Evolutionary conservation across 75 land plant genomes (phyloP), one percentile per base, ranked within the genome.

Genomic region (Pseudotsuga menziesii): DNA sequence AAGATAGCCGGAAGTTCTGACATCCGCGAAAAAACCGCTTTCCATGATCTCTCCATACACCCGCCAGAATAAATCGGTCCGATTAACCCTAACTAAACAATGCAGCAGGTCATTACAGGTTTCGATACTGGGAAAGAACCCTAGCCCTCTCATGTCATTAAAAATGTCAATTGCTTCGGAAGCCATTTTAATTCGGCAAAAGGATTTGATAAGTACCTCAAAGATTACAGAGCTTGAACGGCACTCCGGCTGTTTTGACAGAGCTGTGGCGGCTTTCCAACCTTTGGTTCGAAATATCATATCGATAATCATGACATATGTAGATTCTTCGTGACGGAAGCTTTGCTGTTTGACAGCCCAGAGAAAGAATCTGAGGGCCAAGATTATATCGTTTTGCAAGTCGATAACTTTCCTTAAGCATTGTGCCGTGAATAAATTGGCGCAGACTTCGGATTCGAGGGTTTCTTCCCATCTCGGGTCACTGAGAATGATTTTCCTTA

Each of bases 61-160:
- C 61, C 67, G 17, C 92, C 85, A 85, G 2, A 90, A 44, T 25
- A 85, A 54, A 67, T 85, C 89, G 15, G 82, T 85, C 81, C 87
- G 69, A 0, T 73, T 76, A 36, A 54, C 52, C 63, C 61, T 20
- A 32, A 90, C 44, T 17, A 79, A 76, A 17, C 76, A 75, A 8
- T 1, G 56, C 48, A 90, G 71, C 7, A 79, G 77, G 4, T 74
- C 11, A 52, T 88, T 88, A 85, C 92, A 88, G 0, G 79, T 77
- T 5, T 56, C 17, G 13, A 26, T 58, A 9, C 11, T 14, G 2
- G 75, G 58, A 25, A 14, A 17, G 27, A 73, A 56, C 75, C 75
- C 75, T 73, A 73, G 23, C 57, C 20, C 15, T 54, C 56, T 23
- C 35, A 73, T 55, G 55, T 55, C 58, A 56, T 27, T 12, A 27